Conservation (phyloP, 768 basidiomycete species). For the Clitopilus hobsonii region DNA sequence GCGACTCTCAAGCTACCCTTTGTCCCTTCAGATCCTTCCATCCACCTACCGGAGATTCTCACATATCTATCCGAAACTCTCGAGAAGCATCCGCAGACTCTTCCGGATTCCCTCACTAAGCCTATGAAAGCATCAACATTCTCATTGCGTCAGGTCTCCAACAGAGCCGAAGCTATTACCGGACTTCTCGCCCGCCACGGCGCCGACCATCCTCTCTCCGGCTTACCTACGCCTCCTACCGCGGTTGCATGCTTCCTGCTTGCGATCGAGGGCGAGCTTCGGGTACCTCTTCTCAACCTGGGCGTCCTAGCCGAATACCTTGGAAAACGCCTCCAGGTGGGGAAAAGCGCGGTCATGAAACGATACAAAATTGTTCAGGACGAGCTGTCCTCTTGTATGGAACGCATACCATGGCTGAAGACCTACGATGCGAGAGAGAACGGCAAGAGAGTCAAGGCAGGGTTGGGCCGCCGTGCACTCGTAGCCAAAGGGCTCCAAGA, state of each 20-base stretch:
- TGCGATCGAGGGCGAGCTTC: conserved; percentile 63
- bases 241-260: conserved; percentile 71
- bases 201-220: conserved; percentile 29
- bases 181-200: conserved; percentile 34
- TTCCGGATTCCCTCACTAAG: conserved; percentile 14
- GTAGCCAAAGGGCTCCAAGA: conserved; percentile 69
- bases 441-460: conserved; percentile 37
- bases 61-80: conserved; percentile 42
- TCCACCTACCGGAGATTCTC: conserved; percentile 54
- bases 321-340: conserved; percentile 43
- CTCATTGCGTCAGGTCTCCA: conserved; percentile 36
- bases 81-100: background rate
- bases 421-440: conserved; percentile 28
- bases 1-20: conserved; percentile 52
- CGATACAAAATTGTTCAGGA: conserved; percentile 68
- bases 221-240: conserved; percentile 38
- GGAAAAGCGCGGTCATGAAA: conserved; percentile 54
- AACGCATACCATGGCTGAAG: conserved; percentile 71
- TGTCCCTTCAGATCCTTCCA: conserved; percentile 49
- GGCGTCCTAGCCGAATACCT: conserved; percentile 55
- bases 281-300: conserved; percentile 46
- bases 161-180: conserved; percentile 43
- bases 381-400: conserved; percentile 51
- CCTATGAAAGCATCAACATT: conserved; percentile 31
- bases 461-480: conserved; percentile 55